Evolutionary conservation across 1,284 basidiomycete genomes (phyloP).

Genomic region (Ceratobasidium papillatum): DNA sequence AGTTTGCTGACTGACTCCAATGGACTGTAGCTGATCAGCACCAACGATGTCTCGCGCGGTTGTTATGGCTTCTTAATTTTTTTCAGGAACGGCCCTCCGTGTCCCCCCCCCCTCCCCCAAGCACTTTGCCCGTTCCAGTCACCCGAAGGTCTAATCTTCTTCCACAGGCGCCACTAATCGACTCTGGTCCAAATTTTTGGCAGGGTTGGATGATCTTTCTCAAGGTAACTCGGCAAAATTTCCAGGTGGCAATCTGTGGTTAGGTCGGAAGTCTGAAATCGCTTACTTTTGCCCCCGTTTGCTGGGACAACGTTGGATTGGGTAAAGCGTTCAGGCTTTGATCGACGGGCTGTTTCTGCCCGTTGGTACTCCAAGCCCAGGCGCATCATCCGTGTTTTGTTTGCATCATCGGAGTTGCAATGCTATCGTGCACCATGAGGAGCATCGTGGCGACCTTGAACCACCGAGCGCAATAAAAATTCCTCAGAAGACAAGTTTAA

Average conservation of each 20-base stretch:
- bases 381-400: not conserved
- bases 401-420: conserved; percentile 7
- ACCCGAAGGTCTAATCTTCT: not conserved
- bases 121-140: not conserved
- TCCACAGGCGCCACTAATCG: not conserved
- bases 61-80: no score
- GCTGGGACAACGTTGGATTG: not conserved
- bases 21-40: not conserved
- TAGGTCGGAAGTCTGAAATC: not conserved
- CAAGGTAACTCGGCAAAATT: not conserved
- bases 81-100: not conserved
- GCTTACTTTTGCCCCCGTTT: not conserved
- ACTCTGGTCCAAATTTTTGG: not conserved
- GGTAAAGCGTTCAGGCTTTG: conserved; percentile 21
- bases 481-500: not conserved
- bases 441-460: not conserved
- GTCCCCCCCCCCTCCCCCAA: not conserved
- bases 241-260: not conserved
- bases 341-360: not conserved
- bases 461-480: not conserved
- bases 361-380: not conserved
- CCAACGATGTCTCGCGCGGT: no score
- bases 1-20: not conserved
- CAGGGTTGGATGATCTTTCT: not conserved
- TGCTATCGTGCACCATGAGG: not conserved